Evolutionary conservation across 2,329 filamentous ascomycete genomes (phyloP), one percentile per base, ranked within the genome.

Genomic region (Ampelomyces quisqualis): DNA sequence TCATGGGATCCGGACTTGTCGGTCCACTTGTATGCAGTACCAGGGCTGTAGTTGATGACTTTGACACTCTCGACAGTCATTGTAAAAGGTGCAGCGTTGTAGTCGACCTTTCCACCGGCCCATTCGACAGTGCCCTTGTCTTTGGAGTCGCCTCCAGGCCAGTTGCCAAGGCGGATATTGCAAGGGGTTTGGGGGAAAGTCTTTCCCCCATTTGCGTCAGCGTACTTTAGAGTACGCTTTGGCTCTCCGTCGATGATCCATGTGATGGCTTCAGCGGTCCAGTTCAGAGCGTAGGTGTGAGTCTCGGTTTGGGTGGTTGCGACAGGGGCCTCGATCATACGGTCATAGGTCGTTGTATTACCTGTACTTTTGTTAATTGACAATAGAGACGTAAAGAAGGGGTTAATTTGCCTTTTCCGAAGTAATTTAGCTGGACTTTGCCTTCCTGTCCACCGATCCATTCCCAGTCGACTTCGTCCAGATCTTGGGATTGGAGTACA

Each of bases 401-500:
- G n/a, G n/a, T n/a, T n/a, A n/a, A n/a, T n/a, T n/a, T 19, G 7
- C 17, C 21, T 74, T 87, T 86, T 72, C 82, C 80, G 70, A 86
- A 88, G 70, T 85, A 91, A 73, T 91, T 90, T 53, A 80, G 84
- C 55, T 86, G 77, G 7, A 80, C 85, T 22, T 76, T 70, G 11
- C 75, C 79, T 40, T 72, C 69, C 60, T 88, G 84, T 41, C 77
- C 77, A 31, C 88, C 88, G 43, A 89, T 77, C 60, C 88, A 86
- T 63, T 93, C 88, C 73, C 88, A 91, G 62, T 95, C 90, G 27
- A 95, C 83, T 70, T 95, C 88, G 64, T 95, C 90, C 10, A 91
- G 77, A 56, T 90, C 84, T 55, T 93, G 85, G 35, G 86, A 91
- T 52, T 93, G 77, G 67, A 91, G 77, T 64, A 95, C 90, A 60